A percentile compares a stretch with the other conserved stretches of the same genome.
These are phyloP conservation scores for Calamus simplicifolius DNA, from an alignment of 176 grass and related monocot species.

Conservation along the genomic window DNA sequence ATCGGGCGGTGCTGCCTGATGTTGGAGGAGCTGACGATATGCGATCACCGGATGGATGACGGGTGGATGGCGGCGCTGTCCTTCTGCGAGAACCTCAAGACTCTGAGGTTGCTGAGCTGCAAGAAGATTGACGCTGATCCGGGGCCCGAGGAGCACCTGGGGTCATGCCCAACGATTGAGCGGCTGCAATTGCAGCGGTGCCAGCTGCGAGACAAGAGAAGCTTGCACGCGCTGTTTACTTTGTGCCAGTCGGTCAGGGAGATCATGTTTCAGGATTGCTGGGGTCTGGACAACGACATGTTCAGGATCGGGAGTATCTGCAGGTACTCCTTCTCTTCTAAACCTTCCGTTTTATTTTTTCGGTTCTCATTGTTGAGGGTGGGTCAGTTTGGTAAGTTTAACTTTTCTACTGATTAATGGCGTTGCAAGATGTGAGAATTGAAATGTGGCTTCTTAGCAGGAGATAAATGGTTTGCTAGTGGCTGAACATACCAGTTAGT, in stretches of 20 bases:
- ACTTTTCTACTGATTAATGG: background rate
- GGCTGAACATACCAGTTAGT: too few species aligned
- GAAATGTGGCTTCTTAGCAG: too few species aligned
- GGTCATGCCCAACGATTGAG: slow-evolving; percentile 72
- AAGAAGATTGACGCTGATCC: slow-evolving; percentile 68
- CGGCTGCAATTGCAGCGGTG: slow-evolving; percentile 71
- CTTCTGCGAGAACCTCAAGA: slow-evolving; percentile 91
- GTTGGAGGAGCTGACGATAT: slow-evolving; percentile 87
- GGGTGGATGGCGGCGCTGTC: slow-evolving; percentile 74
- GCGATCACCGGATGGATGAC: slow-evolving; percentile 61
- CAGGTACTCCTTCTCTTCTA: slow-evolving; percentile 36
- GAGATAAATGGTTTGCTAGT: too few species aligned
- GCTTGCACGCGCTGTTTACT: slow-evolving; percentile 69
- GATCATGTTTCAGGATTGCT: slow-evolving; percentile 72
- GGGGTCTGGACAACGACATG: slow-evolving; percentile 88
- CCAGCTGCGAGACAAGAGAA: slow-evolving; percentile 52
- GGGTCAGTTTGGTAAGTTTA: too few species aligned
- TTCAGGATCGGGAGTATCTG: slow-evolving; percentile 55
- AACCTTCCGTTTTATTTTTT: too few species aligned
- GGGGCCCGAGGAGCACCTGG: slow-evolving; percentile 64
- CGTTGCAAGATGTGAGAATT: too few species aligned
- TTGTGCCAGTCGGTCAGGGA: slow-evolving; percentile 71
- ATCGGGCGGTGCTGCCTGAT: slow-evolving; percentile 81
- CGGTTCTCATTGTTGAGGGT: too few species aligned
- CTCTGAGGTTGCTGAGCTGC: slow-evolving; percentile 59